Evolutionary conservation across 2,329 filamentous ascomycete species (phyloP), one percentile per base, ranked within the genome.

Genomic region (Arthrobotrys musiformis): DNA sequence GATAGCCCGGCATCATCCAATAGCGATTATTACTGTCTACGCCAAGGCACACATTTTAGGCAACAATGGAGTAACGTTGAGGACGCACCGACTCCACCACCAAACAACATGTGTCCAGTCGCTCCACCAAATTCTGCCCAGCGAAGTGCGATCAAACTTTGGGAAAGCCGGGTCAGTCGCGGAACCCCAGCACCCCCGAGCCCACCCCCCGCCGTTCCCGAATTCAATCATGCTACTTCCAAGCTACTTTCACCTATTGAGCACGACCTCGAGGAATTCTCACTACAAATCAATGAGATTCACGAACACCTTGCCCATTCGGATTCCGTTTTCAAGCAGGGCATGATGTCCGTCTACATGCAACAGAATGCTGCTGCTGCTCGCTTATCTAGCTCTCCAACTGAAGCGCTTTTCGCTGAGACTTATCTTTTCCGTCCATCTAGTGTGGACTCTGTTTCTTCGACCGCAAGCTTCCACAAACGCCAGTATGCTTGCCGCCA

Each of bases 291-390:
- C 62, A 78, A 63, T 58, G 68, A 73, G 17, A 72, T 78, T n/a
- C 74, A 78, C 30, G 50, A 72, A 35, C 52, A 73, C 22, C 67
- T 78, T 28, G 74, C 74, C n/a, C 62, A 60, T 24, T 78, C 74
- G 8, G 74, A 78, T 3, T 69, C 52, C 6, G 28, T 78, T 17
- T 78, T 78, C 54, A 78, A 78, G 6, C 67, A 69, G n/a, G 74
- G 74, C 17, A 78, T 78, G 74, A 63, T 78, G 52, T 78, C 67
- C 15, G 74, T 78, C 0, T 78, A 78, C 19, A 73, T 78, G 68
- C 74, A 78, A 63, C 74, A 78, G 19, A 78, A 78, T 46, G 61
- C 74, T 19, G 68, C 67, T 5, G 74, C 74, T 15, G 74, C 68
- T 28, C 68, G 68, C 42, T 56, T 78, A n/a, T 61, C 69, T 42